Evolutionary conservation across 139 green algal species (phyloP), one percentile per base, ranked within the genome.

Genomic region (Auxenochlorella pyrenoidosa): DNA sequence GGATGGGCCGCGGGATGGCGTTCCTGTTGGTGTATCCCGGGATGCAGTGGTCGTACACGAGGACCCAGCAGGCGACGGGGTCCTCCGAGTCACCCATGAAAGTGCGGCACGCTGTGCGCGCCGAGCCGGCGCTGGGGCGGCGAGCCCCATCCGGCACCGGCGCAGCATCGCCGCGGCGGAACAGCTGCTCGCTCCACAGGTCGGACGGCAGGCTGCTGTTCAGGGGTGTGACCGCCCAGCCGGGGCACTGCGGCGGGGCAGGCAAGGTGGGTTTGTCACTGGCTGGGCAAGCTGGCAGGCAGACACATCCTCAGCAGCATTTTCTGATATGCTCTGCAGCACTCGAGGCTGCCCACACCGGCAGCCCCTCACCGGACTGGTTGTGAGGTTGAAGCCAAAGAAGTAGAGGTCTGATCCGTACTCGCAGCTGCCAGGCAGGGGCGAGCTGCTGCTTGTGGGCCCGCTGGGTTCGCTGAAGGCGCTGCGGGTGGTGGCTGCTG

Each of bases 1-100:
- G 63, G 2, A 71, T 36, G 24, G 26, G 28, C 5, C 63, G 63
- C 5, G 63, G 63, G 63, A 71, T 71, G 26, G 24, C 63, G 28
- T 71, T 71, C 28, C 63, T n/a, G 63, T 71, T 71, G 63, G 63
- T 71, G 63, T 71, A 71, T 71, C 63, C 63, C 26, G 63, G 63
- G 63, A 71, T 71, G 63, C 63, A 71, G 63, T 71, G 63, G 63
- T 71, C 63, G 63, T 36, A 71, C 24, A 71, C 5, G 4, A 71
- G 63, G 21, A 36, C 63, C 63, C 63, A 71, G 63, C 63, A 71
- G 28, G 3, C 13, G 63, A 71, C 28, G 21, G 63, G 28, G 63
- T 71, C 63, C 28, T 71, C 63, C 28, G 28, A 36, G 24, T 34
- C 22, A 16, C 63, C 24, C 21, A 71, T 71, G 63, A 36, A 71